Evolutionary conservation across 2,329 filamentous ascomycete genomes (phyloP).

Genomic region (Epichloe scottii): DNA sequence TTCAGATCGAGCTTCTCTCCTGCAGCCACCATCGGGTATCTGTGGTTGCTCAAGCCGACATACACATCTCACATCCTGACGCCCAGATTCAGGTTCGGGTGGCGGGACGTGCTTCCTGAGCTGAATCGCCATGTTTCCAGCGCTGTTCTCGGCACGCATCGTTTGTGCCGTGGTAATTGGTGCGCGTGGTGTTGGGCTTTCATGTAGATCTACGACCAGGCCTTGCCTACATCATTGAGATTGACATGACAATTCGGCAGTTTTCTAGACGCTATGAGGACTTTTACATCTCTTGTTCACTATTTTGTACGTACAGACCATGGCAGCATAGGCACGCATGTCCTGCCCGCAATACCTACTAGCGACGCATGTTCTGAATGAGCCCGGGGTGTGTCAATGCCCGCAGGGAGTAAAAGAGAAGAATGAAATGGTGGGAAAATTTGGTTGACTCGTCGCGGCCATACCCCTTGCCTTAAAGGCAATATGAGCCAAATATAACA

Average conservation of each 20-base stretch:
- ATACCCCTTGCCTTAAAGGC: neutral
- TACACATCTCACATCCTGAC: neutral
- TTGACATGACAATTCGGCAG: too few species aligned
- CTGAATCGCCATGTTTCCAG: too few species aligned
- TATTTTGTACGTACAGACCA: too few species aligned
- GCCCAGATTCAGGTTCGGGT: neutral
- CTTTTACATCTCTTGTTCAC: too few species aligned
- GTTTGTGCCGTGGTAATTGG: too few species aligned
- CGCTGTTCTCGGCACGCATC: neutral
- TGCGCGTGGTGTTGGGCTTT: neutral
- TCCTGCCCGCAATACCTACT: too few species aligned
- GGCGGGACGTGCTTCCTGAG: too few species aligned
- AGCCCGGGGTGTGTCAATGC: too few species aligned
- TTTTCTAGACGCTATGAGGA: too few species aligned
- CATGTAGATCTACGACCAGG: neutral
- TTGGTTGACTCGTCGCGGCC: neutral
- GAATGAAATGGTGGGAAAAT: neutral
- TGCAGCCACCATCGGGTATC: neutral
- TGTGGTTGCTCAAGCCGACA: neutral
- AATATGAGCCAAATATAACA: neutral
- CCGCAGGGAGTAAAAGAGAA: neutral
- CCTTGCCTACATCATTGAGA: too few species aligned
- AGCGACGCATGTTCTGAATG: too few species aligned
- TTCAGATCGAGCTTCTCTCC: neutral
- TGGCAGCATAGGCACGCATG: too few species aligned